Evolutionary conservation across 2,329 filamentous ascomycete species (phyloP), one percentile per base, ranked within the genome.

Genomic region (Alternaria novae-zelandiae): DNA sequence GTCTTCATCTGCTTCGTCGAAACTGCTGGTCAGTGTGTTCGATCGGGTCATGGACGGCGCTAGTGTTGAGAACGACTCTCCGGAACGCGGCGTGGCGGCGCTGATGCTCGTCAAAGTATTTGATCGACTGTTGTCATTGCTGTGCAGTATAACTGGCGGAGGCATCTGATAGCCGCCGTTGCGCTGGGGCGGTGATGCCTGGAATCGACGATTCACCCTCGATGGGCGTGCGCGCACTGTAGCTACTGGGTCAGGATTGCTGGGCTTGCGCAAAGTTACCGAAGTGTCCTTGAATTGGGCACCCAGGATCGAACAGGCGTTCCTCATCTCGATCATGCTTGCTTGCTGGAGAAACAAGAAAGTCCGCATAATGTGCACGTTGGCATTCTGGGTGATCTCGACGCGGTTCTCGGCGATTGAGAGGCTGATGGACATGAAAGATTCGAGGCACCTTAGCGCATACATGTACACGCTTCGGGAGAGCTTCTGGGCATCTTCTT

Each of bases 31-130:
- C 47, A 88, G 82, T 50, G 80, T 83, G 56, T 81, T 82, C 23
- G 79, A 83, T 26, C 82, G 79, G 17, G 79, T 82, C 59, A 82
- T 74, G 74, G 71, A 79, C 67, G 78, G 81, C 60, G 84, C 83
- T 5, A 84, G 82, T 0, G 90, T 89, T 2, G 84, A 86, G 76
- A 96, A 96, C 0, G 92, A 93, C 72, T 97, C 93, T 46, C 90
- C 91, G 8, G 93, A 96, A 23, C 92, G 89, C 49, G 93, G 93
- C 1, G 93, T 96, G n/a, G 78, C 79, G 7, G 80, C 74, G 17
- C 80, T 80, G 63, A 83, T 82, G 60, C 85, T 83, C 3, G 80
- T 82, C 78, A 85, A 77, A 13, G 84, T 85, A 70, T 86, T 87
- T 11, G 84, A 85, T 49, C 86, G 82, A 69, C 86, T 87, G 54